Conservation (phyloP, 495 filamentous ascomycete genomes). For the Parathielavia hyrcaniae region DNA sequence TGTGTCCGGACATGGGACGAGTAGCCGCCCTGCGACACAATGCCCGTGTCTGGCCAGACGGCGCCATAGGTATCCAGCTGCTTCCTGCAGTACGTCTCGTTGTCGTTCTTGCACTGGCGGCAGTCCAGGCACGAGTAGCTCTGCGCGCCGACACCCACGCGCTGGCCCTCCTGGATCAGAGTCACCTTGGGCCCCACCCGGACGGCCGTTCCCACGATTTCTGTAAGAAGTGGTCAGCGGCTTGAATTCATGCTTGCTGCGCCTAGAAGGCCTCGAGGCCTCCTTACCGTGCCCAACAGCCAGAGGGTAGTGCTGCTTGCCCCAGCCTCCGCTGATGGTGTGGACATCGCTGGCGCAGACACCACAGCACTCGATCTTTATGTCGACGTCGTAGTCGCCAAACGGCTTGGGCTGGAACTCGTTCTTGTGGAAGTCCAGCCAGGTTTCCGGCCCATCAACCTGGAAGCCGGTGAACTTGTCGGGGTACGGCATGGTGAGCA, state of each 20-base stretch:
- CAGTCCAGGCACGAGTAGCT: slow-evolving; percentile 49
- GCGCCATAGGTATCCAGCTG: slow-evolving; percentile 54
- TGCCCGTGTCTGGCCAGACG: slow-evolving; percentile 48
- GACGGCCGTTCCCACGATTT: slow-evolving; percentile 45
- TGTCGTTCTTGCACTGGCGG: slow-evolving; percentile 53
- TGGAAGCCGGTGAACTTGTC: slow-evolving; percentile 49
- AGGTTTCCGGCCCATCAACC: slow-evolving; percentile 46
- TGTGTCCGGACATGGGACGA: slow-evolving; percentile 50
- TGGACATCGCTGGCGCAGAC: slow-evolving; percentile 55
- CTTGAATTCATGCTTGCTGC: too few species aligned
- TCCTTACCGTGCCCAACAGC: slow-evolving; percentile 48
- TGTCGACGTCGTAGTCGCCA: slow-evolving; percentile 52
- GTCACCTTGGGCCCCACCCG: slow-evolving; percentile 53
- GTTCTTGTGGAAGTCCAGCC: slow-evolving; percentile 51
- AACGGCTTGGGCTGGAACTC: slow-evolving; percentile 54
- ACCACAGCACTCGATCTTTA: slow-evolving; percentile 51
- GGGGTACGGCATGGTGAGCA: slow-evolving; percentile 33
- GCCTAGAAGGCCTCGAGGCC: too few species aligned
- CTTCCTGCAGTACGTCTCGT: slow-evolving; percentile 52
- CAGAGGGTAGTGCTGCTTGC: slow-evolving; percentile 47
- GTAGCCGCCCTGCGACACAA: slow-evolving; percentile 50
- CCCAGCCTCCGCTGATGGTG: slow-evolving; percentile 53
- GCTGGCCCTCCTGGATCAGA: slow-evolving; percentile 48
- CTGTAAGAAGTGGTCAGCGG: slow-evolving; percentile 21
- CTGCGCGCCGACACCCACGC: slow-evolving; percentile 55